These are phyloP conservation scores for Salpingoeca rosetta DNA, from an alignment of 78 protist species.

Conservation along the genomic window DNA sequence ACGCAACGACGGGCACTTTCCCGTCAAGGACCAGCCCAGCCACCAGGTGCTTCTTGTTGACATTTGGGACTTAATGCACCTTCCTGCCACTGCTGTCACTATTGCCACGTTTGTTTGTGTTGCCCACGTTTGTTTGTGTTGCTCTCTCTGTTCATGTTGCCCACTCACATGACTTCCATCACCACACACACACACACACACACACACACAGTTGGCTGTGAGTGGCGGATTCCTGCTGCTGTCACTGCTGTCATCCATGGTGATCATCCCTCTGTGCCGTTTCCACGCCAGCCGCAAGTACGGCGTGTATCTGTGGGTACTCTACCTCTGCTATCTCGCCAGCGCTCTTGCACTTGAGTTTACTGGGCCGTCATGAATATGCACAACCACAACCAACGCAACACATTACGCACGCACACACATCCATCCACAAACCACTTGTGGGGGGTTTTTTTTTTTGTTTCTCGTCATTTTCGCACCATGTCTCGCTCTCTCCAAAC, in stretches of 20 bases:
- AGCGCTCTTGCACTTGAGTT: background rate
- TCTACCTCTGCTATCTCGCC: background rate
- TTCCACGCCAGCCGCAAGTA: background rate
- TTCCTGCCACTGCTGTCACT: background rate
- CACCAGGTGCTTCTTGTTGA: background rate
- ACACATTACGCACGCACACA: background rate
- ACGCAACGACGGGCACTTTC: background rate
- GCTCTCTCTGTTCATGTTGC: background rate
- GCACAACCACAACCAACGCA: background rate
- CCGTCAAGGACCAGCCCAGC: background rate
- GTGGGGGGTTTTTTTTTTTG: too few relatives aligned
- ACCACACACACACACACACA: too few relatives aligned
- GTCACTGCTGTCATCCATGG: background rate
- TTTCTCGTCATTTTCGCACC: too few relatives aligned
- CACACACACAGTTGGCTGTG: too few relatives aligned
- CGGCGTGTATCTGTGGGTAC: background rate
- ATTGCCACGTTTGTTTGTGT: background rate
- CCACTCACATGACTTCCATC: too few relatives aligned
- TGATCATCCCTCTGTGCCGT: background rate
- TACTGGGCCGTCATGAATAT: background rate
- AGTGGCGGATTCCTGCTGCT: background rate
- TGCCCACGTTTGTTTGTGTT: background rate
- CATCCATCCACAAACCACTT: background rate
- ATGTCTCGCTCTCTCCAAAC: too few relatives aligned
- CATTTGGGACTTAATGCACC: background rate